Evolutionary conservation across 768 basidiomycete genomes (phyloP).

Genomic region (Russula emetica): DNA sequence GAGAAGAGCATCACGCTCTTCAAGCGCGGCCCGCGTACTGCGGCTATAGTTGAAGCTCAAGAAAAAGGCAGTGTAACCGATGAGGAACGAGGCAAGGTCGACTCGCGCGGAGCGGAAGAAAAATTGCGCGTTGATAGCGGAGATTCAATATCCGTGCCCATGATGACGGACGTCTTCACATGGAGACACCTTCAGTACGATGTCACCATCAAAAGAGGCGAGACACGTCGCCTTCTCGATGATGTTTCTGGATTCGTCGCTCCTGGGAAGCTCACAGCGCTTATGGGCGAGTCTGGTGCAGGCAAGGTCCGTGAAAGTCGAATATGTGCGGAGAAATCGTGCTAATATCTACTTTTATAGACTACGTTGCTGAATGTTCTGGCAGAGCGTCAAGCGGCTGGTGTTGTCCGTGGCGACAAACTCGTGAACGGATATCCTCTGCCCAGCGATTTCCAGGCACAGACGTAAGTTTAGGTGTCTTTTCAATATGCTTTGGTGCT

Average conservation of each 20-base stretch:
- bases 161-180: conserved; percentile 62
- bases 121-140: conserved; percentile 8
- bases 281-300: conserved; percentile 62
- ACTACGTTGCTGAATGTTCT: conserved; percentile 51
- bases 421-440: conserved; percentile 45
- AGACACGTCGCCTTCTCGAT: conserved; percentile 51
- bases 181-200: conserved; percentile 72
- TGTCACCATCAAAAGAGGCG: conserved; percentile 49
- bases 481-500: conserved; percentile 36
- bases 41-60: conserved; percentile 17
- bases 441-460: conserved; percentile 50
- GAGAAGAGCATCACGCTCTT: conserved; percentile 53
- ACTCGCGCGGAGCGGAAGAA: conserved; percentile 3
- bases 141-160: conserved; percentile 22
- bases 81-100: conserved; percentile 31
- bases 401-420: conserved; percentile 41
- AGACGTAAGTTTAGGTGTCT: conserved; percentile 41
- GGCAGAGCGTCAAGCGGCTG: conserved; percentile 38
- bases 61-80: conserved; percentile 28
- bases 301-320: conserved; percentile 38
- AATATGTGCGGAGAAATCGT: not conserved
- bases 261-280: conserved; percentile 74
- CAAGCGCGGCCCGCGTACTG: conserved; percentile 50
- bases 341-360: conserved; percentile 27
- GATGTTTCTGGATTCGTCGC: conserved; percentile 76